Base-by-base conservation (phyloP, 2,329 filamentous ascomycete genomes). In the Venturia effusa region DNA sequence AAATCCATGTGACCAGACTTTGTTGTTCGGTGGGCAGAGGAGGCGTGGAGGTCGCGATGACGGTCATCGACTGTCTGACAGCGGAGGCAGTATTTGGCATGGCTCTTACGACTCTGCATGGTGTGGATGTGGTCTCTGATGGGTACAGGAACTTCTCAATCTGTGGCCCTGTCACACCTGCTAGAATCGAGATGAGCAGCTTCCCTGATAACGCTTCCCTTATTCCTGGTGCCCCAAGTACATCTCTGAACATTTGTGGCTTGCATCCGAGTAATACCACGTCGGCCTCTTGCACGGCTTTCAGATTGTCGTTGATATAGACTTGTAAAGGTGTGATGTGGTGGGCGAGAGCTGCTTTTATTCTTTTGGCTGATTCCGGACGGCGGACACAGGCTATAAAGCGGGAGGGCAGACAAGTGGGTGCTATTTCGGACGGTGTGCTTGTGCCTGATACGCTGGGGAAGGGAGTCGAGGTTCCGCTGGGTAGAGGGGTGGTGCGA, bases 31-130 rank as follows among this genome's bases (percentile, higher is more conserved):
- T 71, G 5, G 81, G 78, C 17, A 90, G 77, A 3, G 85, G 81
- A 10, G 86, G 84, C 10, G 78, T 79, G 7, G 81, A 79, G 0
- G 81, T 85, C 59, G 84, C 86, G 68, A 96, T 88, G 63, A 94
- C 80, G 10, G 79, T 93, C 89, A 94, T 94, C 68, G 84, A 87
- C 75, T 95, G 87, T 59, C 89, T 79, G 65, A 95, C 88, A 60
- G 89, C 81, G 32, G 87, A 86, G 13, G 90, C 90, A 0, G 89
- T 92, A 78, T 95, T 95, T 69, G 90, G 90, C 84, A 95, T 91
- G 63, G 88, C 90, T 39, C 90, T 82, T 4, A 95, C 86, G 55
- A 94, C 81, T 51, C 83, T 79, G 74, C 84, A 88, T 45, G 79
- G 76, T 34, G 79, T 78, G 64, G 76, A 73, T 5, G 77, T 75